Percentiles rank a stretch among this genome's conserved stretches.
Conservation (phyloP, 441 rosid species). For the Euphorbia neoarborescens region DNA sequence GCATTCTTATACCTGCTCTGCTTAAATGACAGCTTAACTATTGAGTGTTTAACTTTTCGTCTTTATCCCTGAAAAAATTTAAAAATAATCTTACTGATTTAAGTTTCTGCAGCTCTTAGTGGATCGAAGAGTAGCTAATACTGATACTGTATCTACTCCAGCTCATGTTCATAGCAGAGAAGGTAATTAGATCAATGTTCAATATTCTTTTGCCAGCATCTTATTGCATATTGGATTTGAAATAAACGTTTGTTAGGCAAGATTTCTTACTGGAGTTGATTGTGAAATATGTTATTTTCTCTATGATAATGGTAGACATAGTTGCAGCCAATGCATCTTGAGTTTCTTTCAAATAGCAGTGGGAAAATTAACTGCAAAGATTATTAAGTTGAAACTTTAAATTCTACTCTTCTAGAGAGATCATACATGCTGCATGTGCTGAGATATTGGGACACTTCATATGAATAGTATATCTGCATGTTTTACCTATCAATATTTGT, state of each 20-base stretch:
- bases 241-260: neutral
- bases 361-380: neutral
- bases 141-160: conserved; percentile 35
- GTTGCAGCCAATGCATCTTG: neutral
- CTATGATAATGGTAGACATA: neutral
- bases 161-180: conserved; percentile 38
- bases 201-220: neutral
- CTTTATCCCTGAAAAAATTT: neutral
- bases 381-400: neutral
- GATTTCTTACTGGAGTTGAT: neutral
- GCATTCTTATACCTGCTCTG: conserved; percentile 6
- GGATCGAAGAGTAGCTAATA: conserved; percentile 31
- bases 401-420: neutral
- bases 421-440: neutral
- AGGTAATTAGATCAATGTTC: conserved; percentile 26
- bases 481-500: neutral
- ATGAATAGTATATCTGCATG: neutral
- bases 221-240: neutral
- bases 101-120: conserved; percentile 42
- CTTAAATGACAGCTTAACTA: neutral
- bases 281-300: neutral
- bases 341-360: neutral
- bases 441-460: neutral
- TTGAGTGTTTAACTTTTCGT: neutral
- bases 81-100: conserved; percentile 6